phyloP scores from a whole-genome alignment of 192 early-diverging fungal species.

The Coemansia sp. region DNA sequence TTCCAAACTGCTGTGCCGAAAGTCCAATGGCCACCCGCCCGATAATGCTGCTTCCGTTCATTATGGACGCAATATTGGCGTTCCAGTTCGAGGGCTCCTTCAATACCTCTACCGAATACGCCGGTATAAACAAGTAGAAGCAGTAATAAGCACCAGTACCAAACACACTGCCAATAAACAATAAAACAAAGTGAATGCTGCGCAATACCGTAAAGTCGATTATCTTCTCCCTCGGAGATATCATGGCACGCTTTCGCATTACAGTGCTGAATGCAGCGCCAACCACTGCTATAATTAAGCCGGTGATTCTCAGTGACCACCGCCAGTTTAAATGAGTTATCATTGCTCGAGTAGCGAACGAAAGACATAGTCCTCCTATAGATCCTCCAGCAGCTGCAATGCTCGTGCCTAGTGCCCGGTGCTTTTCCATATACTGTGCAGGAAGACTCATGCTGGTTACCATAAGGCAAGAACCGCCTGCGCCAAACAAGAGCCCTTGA shows the following conservation, averaged over 20 bases:
- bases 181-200: constrained; percentile 8
- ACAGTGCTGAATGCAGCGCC: constrained; percentile 7
- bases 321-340: constrained; percentile 53
- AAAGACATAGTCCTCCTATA: constrained; percentile 65
- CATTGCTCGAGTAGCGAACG: constrained; percentile 55
- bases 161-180: constrained; percentile 9
- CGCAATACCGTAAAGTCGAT: constrained; percentile 15
- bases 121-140: constrained; percentile 11
- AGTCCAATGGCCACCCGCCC: constrained; percentile 31
- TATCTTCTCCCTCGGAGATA: constrained; percentile 13
- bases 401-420: constrained; percentile 65
- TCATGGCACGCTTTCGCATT: constrained; percentile 21
- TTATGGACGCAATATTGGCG: constrained; percentile 30
- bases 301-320: constrained; percentile 68
- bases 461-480: constrained; percentile 61
- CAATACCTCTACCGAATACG: constrained; percentile 12
- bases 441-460: constrained; percentile 54
- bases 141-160: constrained; percentile 11
- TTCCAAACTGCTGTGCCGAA: constrained; percentile 21
- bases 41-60: constrained; percentile 29
- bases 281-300: constrained; percentile 51
- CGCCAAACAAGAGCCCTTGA: constrained; percentile 71
- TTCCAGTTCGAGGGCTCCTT: constrained; percentile 19
- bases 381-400: constrained; percentile 69
- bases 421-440: constrained; percentile 65